Conservation (phyloP, 345 rosid species). For the Populus deltoides region DNA sequence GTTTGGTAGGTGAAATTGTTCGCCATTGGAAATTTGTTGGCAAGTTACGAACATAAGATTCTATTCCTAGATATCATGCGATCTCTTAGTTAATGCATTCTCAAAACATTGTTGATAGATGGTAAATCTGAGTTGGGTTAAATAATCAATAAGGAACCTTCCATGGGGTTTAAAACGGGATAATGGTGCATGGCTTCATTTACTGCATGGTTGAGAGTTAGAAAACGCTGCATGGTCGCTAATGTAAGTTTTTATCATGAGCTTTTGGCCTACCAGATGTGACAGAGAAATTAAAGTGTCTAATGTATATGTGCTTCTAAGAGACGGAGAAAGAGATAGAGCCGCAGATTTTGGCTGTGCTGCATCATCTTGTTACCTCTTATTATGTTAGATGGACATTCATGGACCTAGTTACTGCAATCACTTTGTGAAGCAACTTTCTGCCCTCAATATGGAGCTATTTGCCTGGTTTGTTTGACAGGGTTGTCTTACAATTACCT, state of each 20-base stretch:
- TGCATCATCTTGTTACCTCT: too few species aligned
- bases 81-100: not conserved
- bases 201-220: not conserved
- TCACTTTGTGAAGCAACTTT: too few species aligned
- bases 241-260: not conserved
- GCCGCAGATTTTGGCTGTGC: too few species aligned
- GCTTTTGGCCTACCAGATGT: too few species aligned
- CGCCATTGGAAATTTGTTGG: not conserved
- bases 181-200: not conserved
- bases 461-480: too few species aligned
- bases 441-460: too few species aligned
- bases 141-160: not conserved
- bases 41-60: not conserved
- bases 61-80: not conserved
- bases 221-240: not conserved
- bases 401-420: too few species aligned
- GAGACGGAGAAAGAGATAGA: too few species aligned
- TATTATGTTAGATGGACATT: too few species aligned
- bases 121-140: not conserved
- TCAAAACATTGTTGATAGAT: not conserved
- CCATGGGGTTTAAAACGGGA: not conserved
- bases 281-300: too few species aligned
- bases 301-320: too few species aligned
- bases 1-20: not conserved
- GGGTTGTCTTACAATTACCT: too few species aligned